Conservation (phyloP, 345 rosid genomes). For the Arabidopsis thaliana region TAIR10.1 NC_003070.9:30358501-30359000, state of each 20-base stretch:
- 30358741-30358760: slow-evolving; percentile 84
- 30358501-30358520: slow-evolving; percentile 52
- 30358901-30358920: slow-evolving; percentile 66
- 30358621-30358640: slow-evolving; percentile 89
- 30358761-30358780: slow-evolving; percentile 78
- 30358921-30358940: slow-evolving; percentile 63
- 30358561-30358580: slow-evolving; percentile 70
- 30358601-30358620: slow-evolving; percentile 74
- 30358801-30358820: slow-evolving; percentile 89
- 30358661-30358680: slow-evolving; percentile 77
- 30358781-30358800: slow-evolving; percentile 83
- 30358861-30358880: slow-evolving; percentile 82
- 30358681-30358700: slow-evolving; percentile 68
- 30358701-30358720: slow-evolving; percentile 75
- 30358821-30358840: slow-evolving; percentile 72
- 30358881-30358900: slow-evolving; percentile 78
- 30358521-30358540: slow-evolving; percentile 69
- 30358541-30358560: slow-evolving; percentile 87
- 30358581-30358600: slow-evolving; percentile 70
- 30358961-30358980: slow-evolving; percentile 82
- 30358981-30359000: slow-evolving; percentile 91
- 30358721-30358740: slow-evolving; percentile 82
- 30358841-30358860: slow-evolving; percentile 65
- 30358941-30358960: slow-evolving; percentile 84
- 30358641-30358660: slow-evolving; percentile 82